Evolutionary conservation across 495 filamentous ascomycete species (phyloP), one percentile per base, ranked within the genome.

Genomic region (Talaromyces wortmannii): DNA sequence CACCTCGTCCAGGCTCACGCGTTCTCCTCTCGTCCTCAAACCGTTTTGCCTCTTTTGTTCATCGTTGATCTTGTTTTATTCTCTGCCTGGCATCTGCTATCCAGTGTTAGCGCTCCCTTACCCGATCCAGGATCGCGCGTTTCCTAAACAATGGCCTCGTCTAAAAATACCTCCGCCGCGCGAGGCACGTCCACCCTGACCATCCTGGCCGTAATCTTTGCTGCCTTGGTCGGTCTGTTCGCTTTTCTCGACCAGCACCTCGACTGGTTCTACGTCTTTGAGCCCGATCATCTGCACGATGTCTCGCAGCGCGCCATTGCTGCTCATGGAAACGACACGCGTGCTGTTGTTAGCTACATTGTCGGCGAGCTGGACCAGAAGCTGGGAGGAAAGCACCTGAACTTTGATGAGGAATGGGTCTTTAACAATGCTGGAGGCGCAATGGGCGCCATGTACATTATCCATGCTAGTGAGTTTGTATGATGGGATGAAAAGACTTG

Each of bases 401-500:
- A 69, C 64, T 59, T 59, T 31, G 64, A 77, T 33, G 66, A 77
- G 64, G 74, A 77, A 59, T 77, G 74, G 74, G 73, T 76, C 7
- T 77, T 76, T 60, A 80, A 79, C 77, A 90, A 90, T 57, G 88
- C 88, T 57, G 86, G 87, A 59, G 87, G 87, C 56, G 89, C 90
- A 52, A 92, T 94, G 90, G 90, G 90, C 52, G 85, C 82, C 59
- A 92, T 94, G 90, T 89, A 89, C 62, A 86, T 94, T 58, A 86
- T 94, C 64, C 90, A 94, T 65, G 87, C 90, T 58, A 89, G 85
- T 86, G 63, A 58, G 78, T 72, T 23, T 47, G 44, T 33, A 10
- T 43, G n/a, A 40, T 10, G 36, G 5, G 13, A 40, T 2, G 36
- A 40, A 13, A 40, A 40, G 36, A 1, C 10, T 11, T 16, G 18